Evolutionary conservation across 2,329 filamentous ascomycete genomes (phyloP).

Genomic region (Penicillium occitanis): DNA sequence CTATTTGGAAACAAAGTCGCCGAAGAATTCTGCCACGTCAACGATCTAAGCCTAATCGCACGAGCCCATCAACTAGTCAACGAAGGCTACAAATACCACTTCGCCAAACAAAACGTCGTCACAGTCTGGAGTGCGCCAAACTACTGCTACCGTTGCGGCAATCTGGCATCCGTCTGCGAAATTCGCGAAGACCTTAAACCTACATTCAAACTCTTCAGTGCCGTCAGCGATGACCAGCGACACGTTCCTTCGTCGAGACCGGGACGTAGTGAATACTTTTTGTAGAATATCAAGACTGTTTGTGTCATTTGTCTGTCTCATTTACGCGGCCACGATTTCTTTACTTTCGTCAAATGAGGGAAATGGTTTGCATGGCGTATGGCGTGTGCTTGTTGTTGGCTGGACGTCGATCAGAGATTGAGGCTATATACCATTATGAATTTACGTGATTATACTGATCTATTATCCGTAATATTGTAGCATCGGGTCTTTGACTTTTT

Average conservation of each 20-base stretch:
- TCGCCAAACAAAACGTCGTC: conserved; percentile 89
- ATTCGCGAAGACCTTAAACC: conserved; percentile 81
- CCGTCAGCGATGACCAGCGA: conserved; percentile 48
- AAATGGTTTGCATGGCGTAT: conserved; percentile 20
- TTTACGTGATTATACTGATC: conserved; percentile 2
- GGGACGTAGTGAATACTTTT: conserved; percentile 50
- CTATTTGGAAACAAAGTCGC: conserved; percentile 70
- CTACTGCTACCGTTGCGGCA: conserved; percentile 98
- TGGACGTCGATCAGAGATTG: conserved; percentile 13
- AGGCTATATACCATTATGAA: conserved; percentile 22
- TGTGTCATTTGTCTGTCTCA: conserved; percentile 1
- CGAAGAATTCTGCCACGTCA: conserved; percentile 75
- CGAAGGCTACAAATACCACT: conserved; percentile 87
- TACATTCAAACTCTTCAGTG: conserved; percentile 67
- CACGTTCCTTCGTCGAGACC: conserved; percentile 47
- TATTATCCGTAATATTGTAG: neutral
- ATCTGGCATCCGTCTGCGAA: conserved; percentile 86
- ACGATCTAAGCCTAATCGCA: conserved; percentile 69
- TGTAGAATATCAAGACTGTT: conserved; percentile 31
- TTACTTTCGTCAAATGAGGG: conserved; percentile 12
- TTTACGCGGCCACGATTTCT: conserved; percentile 19
- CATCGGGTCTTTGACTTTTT: neutral
- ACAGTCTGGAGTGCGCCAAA: conserved; percentile 77
- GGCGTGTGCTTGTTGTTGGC: conserved; percentile 20
- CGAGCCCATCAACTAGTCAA: conserved; percentile 74